Percentiles rank a stretch among this genome's conserved stretches.
Conservation (phyloP, 306 rosid genomes). For the Gillenia trifoliata region DNA sequence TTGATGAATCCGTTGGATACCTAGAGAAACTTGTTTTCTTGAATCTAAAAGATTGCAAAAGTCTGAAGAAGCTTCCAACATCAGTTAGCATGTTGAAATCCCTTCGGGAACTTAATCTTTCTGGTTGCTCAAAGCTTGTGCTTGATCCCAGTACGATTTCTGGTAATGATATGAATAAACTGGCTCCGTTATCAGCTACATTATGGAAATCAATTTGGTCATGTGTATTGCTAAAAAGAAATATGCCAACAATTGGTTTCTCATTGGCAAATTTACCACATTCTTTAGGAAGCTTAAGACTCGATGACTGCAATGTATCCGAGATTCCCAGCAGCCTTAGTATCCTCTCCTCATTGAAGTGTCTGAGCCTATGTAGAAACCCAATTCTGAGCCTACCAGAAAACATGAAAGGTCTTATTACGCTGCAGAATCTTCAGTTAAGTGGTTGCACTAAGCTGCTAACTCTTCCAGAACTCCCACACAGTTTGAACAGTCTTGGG, state of each 20-base stretch:
- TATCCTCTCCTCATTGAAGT: neutral
- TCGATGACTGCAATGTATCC: neutral
- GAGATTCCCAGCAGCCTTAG: neutral
- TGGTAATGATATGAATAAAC: neutral
- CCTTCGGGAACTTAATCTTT: neutral
- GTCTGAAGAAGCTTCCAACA: neutral
- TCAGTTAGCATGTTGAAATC: neutral
- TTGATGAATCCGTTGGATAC: conserved; percentile 12
- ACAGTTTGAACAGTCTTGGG: neutral
- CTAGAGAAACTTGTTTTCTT: too few species aligned
- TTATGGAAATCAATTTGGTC: neutral
- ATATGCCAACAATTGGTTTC: neutral
- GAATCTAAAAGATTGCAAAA: neutral
- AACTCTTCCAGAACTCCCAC: neutral
- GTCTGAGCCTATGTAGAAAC: neutral
- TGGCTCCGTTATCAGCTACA: neutral
- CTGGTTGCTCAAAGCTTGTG: conserved; percentile 9
- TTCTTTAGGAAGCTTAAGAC: neutral
- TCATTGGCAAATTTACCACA: neutral
- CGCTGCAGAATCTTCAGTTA: neutral
- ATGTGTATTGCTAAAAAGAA: neutral
- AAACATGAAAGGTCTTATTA: neutral
- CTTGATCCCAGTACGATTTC: neutral
- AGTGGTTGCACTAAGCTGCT: neutral
- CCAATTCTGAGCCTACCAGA: neutral